Conservation (phyloP, 2,329 filamentous ascomycete genomes). For the Trichoderma brevicompactum region DNA sequence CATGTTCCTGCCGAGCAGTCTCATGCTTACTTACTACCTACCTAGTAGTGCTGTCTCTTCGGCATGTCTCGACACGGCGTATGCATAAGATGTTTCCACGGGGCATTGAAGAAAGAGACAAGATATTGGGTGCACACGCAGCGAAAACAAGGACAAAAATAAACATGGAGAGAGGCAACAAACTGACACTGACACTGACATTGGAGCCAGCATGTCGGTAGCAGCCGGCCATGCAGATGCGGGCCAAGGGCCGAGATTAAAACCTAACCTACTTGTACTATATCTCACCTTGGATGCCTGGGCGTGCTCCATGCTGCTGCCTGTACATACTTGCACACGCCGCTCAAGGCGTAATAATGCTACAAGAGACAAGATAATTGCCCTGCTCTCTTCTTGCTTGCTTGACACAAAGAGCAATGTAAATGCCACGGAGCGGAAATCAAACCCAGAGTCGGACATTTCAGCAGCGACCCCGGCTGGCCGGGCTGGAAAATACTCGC, state of each 20-base stretch:
- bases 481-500: conserved; percentile 9
- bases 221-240: conserved; percentile 24
- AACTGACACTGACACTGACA: neutral
- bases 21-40: too few relatives aligned
- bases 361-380: too few relatives aligned
- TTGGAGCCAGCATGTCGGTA: conserved; percentile 19
- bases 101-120: neutral
- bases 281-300: too few relatives aligned
- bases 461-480: neutral
- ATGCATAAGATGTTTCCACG: neutral
- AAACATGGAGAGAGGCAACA: neutral
- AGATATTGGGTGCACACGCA: neutral
- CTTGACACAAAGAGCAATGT: neutral
- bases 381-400: neutral
- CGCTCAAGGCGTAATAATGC: too few relatives aligned
- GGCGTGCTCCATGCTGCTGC: too few relatives aligned
- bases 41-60: neutral
- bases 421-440: neutral
- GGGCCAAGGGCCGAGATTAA: conserved; percentile 8
- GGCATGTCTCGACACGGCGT: conserved; percentile 1
- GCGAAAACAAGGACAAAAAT: conserved; percentile 16
- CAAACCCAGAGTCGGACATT: neutral
- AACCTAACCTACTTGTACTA: neutral
- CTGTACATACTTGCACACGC: too few relatives aligned
- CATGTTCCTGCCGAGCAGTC: too few relatives aligned